Evolutionary conservation across 768 basidiomycete genomes (phyloP), one percentile per base, ranked within the genome.

Genomic region (Russula brevipes): DNA sequence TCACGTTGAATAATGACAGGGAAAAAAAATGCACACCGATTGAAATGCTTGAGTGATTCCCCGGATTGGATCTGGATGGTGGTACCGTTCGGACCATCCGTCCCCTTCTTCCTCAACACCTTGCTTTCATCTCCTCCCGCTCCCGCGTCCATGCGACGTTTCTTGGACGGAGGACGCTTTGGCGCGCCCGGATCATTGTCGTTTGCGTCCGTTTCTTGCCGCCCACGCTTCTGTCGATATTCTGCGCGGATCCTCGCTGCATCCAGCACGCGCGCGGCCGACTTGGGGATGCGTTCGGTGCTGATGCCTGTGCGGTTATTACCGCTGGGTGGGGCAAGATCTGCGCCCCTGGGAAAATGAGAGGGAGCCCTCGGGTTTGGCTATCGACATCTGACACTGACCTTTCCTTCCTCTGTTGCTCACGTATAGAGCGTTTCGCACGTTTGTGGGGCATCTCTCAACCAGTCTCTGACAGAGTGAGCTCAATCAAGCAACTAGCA

Each of bases 31-130:
- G 52, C 82, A 56, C 68, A 89, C 89, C 83, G 78, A 72, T 90
- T 87, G 72, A 91, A 92, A 75, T 89, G 86, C 59, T 82, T 79
- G 57, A 91, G 79, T 0, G 88, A 85, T 72, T 92, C 90, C 49
- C 86, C 84, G 0, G 83, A 82, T 60, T 80, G 77, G 35, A 89
- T 89, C 62, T 59, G 64, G 45, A 61, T 71, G 69, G 71, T 71
- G 52, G 71, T 71, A 54, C 60, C 68, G 38, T 63, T 63, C 60
- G 11, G 11, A 35, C 16, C 10, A 45, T 65, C 46, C 39, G 35
- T 8, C 11, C 3, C 36, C 19, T 33, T 54, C 42, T 5, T 51
- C 41, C 30, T 51, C 39, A 1, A 7, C 7, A n/a, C 39, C 11
- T 17, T 46, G 10, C 24, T n/a, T 67, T 66, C 44, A 47, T 57